Evolutionary conservation across 192 early-diverging fungal species (phyloP), one percentile per base, ranked within the genome.

Genomic region (Geosiphon pyriformis): DNA sequence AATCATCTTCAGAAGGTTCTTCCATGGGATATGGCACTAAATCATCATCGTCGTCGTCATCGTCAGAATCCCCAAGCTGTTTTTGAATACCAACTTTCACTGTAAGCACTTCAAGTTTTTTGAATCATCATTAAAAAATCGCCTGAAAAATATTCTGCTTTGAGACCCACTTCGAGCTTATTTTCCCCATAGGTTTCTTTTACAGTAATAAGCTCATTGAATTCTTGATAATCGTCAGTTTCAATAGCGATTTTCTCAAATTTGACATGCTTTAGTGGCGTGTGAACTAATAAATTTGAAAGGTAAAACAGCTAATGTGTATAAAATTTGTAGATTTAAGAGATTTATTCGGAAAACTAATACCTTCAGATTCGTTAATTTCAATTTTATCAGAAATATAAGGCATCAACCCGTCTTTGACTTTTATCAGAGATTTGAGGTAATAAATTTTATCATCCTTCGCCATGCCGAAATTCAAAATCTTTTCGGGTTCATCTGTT

Each of bases 11-110:
- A n/a, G n/a, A n/a, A n/a, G n/a, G n/a, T 42, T 55, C 52, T 48
- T 58, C 52, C 65, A 67, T 67, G 12, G 65, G 54, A 55, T 67
- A 67, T 20, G 65, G 65, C 23, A 22, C 65, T 20, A 67, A 67
- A 12, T 55, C 53, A 55, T 23, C 53, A 20, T 55, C 53, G 2
- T 67, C 65, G 0, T 67, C 65, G 22, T 55, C 52, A 57, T 55
- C 52, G 57, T 64, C 61, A 64, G 61, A 49, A 64, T 51, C 49
- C 22, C 1, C 60, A 4, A 29, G 18, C 6, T 4, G 59, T 12
- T 6, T 42, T 23, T 32, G 1, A 12, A 20, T 20, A 15, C 0
- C 30, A 27, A 37, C 6, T 20, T 35, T 34, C 25, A 2, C n/a
- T 35, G 11, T 31, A 37, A 34, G 17, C 6, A 35, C 4, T 31